Percentiles rank a stretch among this genome's conserved stretches.
Conservation (phyloP, 1,139 yeast genomes). For the Barnettozyma hawaiiensis region DNA sequence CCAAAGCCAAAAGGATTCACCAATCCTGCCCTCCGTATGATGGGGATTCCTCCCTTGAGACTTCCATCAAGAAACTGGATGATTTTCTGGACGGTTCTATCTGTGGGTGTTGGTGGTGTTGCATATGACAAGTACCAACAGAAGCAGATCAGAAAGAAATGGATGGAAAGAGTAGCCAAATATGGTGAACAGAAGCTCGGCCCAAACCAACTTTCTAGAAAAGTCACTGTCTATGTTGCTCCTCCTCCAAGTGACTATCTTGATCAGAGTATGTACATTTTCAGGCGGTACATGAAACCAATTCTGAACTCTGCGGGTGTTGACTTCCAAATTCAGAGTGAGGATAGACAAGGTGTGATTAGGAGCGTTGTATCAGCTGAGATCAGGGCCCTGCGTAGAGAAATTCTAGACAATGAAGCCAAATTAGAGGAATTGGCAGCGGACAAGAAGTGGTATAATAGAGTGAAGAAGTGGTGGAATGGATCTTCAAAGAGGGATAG, state of each 20-base stretch:
- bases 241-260: slow-evolving; percentile 96
- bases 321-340: slow-evolving; percentile 73
- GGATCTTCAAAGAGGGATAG: slow-evolving; percentile 11
- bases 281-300: slow-evolving; percentile 82
- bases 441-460: slow-evolving; percentile 22
- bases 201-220: slow-evolving; percentile 55
- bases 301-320: slow-evolving; percentile 79
- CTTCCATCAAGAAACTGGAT: slow-evolving; percentile 92
- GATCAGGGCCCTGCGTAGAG: slow-evolving; percentile 62
- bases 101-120: slow-evolving; percentile 62
- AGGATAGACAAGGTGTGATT: slow-evolving; percentile 80
- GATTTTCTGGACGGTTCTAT: slow-evolving; percentile 76
- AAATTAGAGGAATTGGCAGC: slow-evolving; percentile 16
- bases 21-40: slow-evolving; percentile 81
- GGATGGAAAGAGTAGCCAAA: slow-evolving; percentile 56
- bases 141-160: slow-evolving; percentile 54
- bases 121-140: slow-evolving; percentile 78
- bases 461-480: slow-evolving; percentile 16
- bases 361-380: slow-evolving; percentile 77
- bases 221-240: slow-evolving; percentile 75
- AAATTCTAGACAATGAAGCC: slow-evolving; percentile 25
- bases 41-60: slow-evolving; percentile 77
- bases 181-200: slow-evolving; percentile 45
- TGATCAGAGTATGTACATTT: slow-evolving; percentile 66
- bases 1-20: slow-evolving; percentile 41